Evolutionary conservation across 1,284 basidiomycete genomes (phyloP).

Genomic region (Boletellus deceptivus): DNA sequence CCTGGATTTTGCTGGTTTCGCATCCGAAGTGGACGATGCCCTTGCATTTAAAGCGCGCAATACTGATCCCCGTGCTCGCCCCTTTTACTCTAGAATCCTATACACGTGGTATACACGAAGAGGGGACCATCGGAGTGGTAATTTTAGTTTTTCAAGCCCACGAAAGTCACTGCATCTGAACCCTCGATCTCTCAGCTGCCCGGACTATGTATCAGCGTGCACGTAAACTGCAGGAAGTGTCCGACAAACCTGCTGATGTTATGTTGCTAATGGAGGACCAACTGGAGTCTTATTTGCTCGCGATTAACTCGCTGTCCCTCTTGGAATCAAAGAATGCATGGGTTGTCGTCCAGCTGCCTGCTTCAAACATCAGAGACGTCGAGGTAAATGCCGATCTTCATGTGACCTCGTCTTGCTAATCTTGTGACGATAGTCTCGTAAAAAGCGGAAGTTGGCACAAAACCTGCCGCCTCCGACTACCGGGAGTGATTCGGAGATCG

Average conservation of each 20-base stretch:
- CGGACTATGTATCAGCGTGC: conserved; percentile 94
- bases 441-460: conserved; percentile 69
- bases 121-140: conserved; percentile 88
- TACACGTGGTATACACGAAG: conserved; percentile 90
- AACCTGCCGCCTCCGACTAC: conserved; percentile 80
- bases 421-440: conserved; percentile 46
- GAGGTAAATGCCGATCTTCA: conserved; percentile 29
- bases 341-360: conserved; percentile 46
- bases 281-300: conserved; percentile 79
- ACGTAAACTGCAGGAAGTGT: conserved; percentile 68
- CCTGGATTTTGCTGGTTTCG: conserved; percentile 85
- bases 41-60: conserved; percentile 95
- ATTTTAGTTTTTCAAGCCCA: conserved; percentile 30
- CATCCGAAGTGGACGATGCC: conserved; percentile 85
- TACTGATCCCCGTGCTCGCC: conserved; percentile 81
- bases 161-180: conserved; percentile 15
- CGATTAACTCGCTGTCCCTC: conserved; percentile 87
- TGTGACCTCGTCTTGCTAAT: conserved; percentile 22
- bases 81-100: conserved; percentile 90
- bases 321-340: conserved; percentile 81
- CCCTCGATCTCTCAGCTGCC: conserved; percentile 57
- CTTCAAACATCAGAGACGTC: conserved; percentile 24
- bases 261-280: conserved; percentile 70
- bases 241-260: conserved; percentile 49
- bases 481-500: conserved; percentile 65